Evolutionary conservation across 1,284 basidiomycete species (phyloP), one percentile per base, ranked within the genome.

Genomic region (Chalciporus sp.): DNA sequence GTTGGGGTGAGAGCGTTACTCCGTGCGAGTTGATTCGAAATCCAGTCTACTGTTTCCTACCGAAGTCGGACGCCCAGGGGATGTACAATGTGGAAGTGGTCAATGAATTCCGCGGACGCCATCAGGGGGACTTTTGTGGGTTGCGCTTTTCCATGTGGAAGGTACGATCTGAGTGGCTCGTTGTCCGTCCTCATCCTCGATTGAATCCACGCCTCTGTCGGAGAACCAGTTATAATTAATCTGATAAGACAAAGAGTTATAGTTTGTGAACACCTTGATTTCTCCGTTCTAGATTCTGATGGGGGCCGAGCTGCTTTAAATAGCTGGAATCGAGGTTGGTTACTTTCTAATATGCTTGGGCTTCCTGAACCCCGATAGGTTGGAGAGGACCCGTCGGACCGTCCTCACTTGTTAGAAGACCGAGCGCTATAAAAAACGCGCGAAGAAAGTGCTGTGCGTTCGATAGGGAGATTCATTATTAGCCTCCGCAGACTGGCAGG

Each of bases 401-500:
- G 23, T 6, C 6, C 23, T 6, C 23, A 23, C 23, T 23, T 23
- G 23, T 23, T 23, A 23, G 23, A 23, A 23, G 23, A 31, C 31
- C 31, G 31, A 31, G 14, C 31, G 4, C 31, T 31, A 31, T 14
- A 23, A 23, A 23, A 23, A 31, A 7, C 6, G 31, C 11, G 11
- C 31, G 49, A 20, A 29, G 7, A 40, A 40, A 27, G 17, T 23
- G 23, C 23, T 23, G 23, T 23, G 23, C 23, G 23, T 23, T 23
- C 6, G 2, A 23, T 23, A 23, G 23, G 23, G 6, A 23, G 23
- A 23, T 6, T 27, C 20, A 29, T 27, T n/a, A 35, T 27, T 35
- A 11, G 67, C 74, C 37, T 49, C 76, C 76, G 61, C 23, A 23
- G 23, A 23, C 9, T 67, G 11, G 65, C 62, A 26, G 72, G 65